Evolutionary conservation across 441 rosid species (phyloP), one percentile per base, ranked within the genome.

Genomic region (Gossypium trilobum): DNA sequence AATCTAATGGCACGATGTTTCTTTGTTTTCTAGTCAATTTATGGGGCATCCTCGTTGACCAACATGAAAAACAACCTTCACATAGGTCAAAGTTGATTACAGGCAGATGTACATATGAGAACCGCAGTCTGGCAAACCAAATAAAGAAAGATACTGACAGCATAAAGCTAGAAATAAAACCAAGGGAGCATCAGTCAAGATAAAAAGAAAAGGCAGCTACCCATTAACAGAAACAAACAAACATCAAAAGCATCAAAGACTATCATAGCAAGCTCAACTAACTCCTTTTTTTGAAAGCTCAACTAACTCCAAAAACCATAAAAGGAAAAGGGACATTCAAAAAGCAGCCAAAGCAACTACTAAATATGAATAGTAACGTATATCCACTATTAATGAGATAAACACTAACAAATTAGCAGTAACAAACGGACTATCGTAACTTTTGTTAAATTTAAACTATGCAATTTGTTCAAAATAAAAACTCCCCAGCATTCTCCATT

Each of bases 371-470:
- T 50, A 48, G 2, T n/a, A 48, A 16, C 42, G 42, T 39, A 64
- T 19, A 42, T 64, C 52, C 69, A 11, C 33, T 9, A 20, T 10
- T 20, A 64, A 64, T 39, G 4, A 20, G 54, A 64, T 7, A 36
- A 6, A 36, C 42, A 36, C 10, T 36, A 36, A 36, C 10, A 36
- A 36, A 36, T 36, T 36, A 36, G 42, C 23, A 25, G 7, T 0
- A 22, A 46, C 36, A 25, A 22, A 22, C 14, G 23, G 8, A 54
- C 68, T 58, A 67, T 74, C 42, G 36, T 1, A 66, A 51, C 29
- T 76, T 74, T 57, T 2, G 5, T 70, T 29, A 62, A 75, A 73
- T 42, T 3, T 56, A 67, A 73, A 68, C 63, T 25, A 65, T 70
- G 11, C 59, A 73, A 77, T 29, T 36, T 39, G 61, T 73, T 58